Evolutionary conservation across 805 yeast species (phyloP), one percentile per base, ranked within the genome.

Genomic region (Yamadazyma laniorum): DNA sequence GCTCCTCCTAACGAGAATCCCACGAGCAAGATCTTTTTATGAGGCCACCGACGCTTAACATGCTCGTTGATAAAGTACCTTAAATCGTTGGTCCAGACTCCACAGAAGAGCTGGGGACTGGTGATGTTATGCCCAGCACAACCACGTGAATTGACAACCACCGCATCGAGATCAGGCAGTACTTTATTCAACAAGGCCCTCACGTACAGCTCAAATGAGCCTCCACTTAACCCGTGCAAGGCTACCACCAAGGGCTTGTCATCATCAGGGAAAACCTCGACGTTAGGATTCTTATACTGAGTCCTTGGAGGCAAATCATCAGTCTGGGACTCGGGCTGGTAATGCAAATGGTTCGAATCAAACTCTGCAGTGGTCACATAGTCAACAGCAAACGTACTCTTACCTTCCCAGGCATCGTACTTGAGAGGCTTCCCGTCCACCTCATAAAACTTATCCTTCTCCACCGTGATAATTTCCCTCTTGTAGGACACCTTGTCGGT

Each of bases 1-100:
- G 84, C 67, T 7, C 86, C 85, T 27, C 95, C 95, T 44, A 85
- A 75, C 1, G 90, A 82, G 47, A 77, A 80, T 0, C 90, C 93
- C 30, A 79, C 71, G 9, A 79, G 67, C 51, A 72, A 83, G n/a
- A 85, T 67, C 42, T 77, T 74, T 59, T 84, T 80, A 21, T 69
- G 60, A 22, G 89, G 88, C 64, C 75, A 77, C 37, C 67, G 67
- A 23, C 53, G 49, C 44, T 70, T 67, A 34, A 82, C 64, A 40
- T 68, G 61, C 47, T 67, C 73, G 35, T 72, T 67, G 36, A 84
- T 61, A 39, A 80, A 69, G 52, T 75, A 78, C 44, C 86, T 68
- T 37, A 85, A 56, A 54, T 85, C 95, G 44, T 73, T 78, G 5
- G 90, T 84, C 61, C 83, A 77, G 33, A 81, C 64, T 0, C 82